Conservation (phyloP, 257 asterid genomes). For the Nicotiana tomentosiformis region DNA sequence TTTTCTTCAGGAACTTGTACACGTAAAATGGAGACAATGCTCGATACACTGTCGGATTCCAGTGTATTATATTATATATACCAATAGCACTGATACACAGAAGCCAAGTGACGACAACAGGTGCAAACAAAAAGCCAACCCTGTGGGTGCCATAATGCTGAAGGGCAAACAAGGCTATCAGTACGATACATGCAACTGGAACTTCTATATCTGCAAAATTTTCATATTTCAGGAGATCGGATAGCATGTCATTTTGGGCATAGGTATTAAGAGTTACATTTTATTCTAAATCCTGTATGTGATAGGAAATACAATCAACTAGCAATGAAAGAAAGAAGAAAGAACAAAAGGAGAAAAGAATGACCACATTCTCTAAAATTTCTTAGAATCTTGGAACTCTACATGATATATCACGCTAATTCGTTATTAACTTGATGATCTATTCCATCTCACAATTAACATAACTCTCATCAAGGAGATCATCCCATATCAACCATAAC, state of each 20-base stretch:
- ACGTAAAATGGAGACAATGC: constrained; percentile 85
- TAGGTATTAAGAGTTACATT: neutral
- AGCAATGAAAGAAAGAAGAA: neutral
- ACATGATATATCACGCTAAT: neutral
- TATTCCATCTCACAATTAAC: neutral
- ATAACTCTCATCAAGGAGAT: neutral
- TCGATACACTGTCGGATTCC: constrained; percentile 82
- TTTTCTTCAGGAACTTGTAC: constrained; percentile 80
- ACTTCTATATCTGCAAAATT: constrained; percentile 80
- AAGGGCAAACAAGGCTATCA: constrained; percentile 85
- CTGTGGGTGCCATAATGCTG: constrained; percentile 98
- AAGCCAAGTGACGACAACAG: constrained; percentile 84
- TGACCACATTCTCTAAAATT: neutral
- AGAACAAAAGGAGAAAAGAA: neutral
- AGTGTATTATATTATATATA: constrained; percentile 62
- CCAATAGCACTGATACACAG: constrained; percentile 81
- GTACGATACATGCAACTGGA: constrained; percentile 72
- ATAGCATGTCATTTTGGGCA: neutral
- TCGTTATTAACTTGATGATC: neutral
- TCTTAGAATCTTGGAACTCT: neutral
- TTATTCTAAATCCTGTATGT: neutral
- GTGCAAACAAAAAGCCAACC: constrained; percentile 95
- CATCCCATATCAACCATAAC: neutral
- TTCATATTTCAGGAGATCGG: constrained; percentile 14
- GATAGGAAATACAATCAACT: neutral